Base-by-base conservation (phyloP, 495 filamentous ascomycete genomes). In the Annulohypoxylon nitens region DNA sequence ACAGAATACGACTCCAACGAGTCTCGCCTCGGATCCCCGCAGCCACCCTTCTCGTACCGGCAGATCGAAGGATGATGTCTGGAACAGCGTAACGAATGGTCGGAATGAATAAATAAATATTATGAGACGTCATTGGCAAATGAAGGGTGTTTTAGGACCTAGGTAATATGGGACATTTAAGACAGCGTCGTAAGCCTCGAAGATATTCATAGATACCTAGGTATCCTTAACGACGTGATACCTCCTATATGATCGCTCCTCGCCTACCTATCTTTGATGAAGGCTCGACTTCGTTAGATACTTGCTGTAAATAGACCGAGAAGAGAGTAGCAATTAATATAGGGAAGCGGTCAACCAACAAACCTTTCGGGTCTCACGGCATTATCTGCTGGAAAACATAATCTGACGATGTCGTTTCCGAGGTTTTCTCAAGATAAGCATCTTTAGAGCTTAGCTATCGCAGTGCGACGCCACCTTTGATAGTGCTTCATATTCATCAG, bases 1-100 rank as follows among this genome's bases (percentile, higher is more conserved):
- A 70, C 48, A 71, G 39, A 75, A 75, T 75, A 59, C 64, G n/a
- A 75, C 72, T 71, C 62, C 48, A 75, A 39, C 50, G 60, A 53
- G 67, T 67, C 72, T 63, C 41, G 62, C 59, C 67, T 57, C n/a
- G 60, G 63, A 51, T 41, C 67, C 63, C 72, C 67, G 72, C 72
- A 68, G 30, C 1, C 69, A 65, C 30, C 61, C 54, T 55, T 59
- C 51, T 64, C 41, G 74, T 51, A 43, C 74, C 76, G 71, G 76
- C 71, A 75, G 66, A 76, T 75, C 10, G 43, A 39, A 39, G 34
- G 59, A 43, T 63, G 34, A 10, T 14, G 14, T 37, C 33, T 33
- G 36, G 7, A 41, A 16, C 20, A 64, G 63, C 33, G n/a, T 43
- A 64, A 68, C 51, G 10, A 64, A 70, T 54, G 36, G 34, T 45